phyloP scores from a whole-genome alignment of 441 rosid species.

The Dalechampia spathulata region DNA sequence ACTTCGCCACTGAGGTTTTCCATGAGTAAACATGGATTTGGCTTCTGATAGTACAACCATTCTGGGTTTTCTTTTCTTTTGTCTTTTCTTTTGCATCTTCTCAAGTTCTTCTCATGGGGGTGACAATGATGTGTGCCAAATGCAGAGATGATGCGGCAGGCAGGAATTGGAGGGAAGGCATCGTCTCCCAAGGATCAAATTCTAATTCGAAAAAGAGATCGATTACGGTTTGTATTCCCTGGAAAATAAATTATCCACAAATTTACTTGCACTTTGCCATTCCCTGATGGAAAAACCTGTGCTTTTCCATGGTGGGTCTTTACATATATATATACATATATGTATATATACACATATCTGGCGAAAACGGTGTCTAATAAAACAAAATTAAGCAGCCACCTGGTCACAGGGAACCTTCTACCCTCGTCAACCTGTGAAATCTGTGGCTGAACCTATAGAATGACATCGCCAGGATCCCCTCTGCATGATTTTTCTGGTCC shows the following conservation, averaged over 20 bases:
- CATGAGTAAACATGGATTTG: no score
- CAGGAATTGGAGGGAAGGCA: slow-evolving; percentile 48
- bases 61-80: no score
- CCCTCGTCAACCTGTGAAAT: no score
- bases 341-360: slow-evolving; percentile 21
- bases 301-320: slow-evolving; percentile 18
- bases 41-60: no score
- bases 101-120: no score
- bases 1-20: no score
- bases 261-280: slow-evolving; percentile 12
- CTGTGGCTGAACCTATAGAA: no score
- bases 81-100: no score
- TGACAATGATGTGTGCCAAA: slow-evolving; percentile 10
- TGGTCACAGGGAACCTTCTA: slow-evolving; percentile 11
- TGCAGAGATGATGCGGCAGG: slow-evolving; percentile 76
- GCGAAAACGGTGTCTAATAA: slow-evolving; percentile 31
- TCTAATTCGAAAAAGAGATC: slow-evolving; percentile 61
- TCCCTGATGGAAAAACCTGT: slow-evolving; percentile 19
- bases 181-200: slow-evolving; percentile 75
- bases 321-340: no score
- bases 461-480: no score
- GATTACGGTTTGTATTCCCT: slow-evolving; percentile 72
- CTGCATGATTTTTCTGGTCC: no score
- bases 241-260: slow-evolving; percentile 51
- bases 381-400: slow-evolving; percentile 17